Base-by-base conservation (phyloP, 2,329 filamentous ascomycete genomes). In the Elsinoe fawcettii region DNA sequence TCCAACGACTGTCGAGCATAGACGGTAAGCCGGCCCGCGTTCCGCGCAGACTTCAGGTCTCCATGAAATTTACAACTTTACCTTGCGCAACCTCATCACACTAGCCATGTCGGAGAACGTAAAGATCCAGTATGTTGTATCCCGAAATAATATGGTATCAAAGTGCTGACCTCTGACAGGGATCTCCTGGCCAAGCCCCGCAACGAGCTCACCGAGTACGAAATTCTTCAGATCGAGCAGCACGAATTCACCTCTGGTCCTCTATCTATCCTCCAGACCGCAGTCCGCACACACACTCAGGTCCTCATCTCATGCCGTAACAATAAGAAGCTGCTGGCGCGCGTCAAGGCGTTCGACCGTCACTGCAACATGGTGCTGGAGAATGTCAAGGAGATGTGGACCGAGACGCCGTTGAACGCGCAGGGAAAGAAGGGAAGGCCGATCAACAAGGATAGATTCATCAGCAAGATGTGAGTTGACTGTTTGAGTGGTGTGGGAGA, bases 381-480 rank as follows among this genome's bases (percentile, higher is more conserved):
- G 78, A 96, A 96, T 65, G 90, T 95, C 43, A 95, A 95, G 80
- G 93, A 99, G 77, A 97, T 99, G 92, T 99, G 93, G 93, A 96
- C 91, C 8, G 93, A 99, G 77, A 93, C 88, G 57, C 90, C 92
- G 51, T 79, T 84, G 60, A 80, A 88, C 68, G 84, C 87, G 20
- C 86, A 85, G 63, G 92, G 92, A 63, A 93, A 92, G 78, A 91
- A 90, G 76, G 91, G 91, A 57, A 80, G 87, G 67, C 85, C 87
- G 44, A 89, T 97, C 61, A 99, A 99, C 78, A 96, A 97, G 83
- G 93, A 99, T 74, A 81, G 93, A 41, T 96, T 96, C 74, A 93
- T 97, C 68, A 95, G 89, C 80, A 96, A 96, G 78, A 92, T 96
- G 91, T 95, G 20, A 41, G 59, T 57, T 5, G 2, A n/a, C 2